phyloP scores from a whole-genome alignment of 352 stramenopile genomes.

The Phytophthora podocarpi region DNA sequence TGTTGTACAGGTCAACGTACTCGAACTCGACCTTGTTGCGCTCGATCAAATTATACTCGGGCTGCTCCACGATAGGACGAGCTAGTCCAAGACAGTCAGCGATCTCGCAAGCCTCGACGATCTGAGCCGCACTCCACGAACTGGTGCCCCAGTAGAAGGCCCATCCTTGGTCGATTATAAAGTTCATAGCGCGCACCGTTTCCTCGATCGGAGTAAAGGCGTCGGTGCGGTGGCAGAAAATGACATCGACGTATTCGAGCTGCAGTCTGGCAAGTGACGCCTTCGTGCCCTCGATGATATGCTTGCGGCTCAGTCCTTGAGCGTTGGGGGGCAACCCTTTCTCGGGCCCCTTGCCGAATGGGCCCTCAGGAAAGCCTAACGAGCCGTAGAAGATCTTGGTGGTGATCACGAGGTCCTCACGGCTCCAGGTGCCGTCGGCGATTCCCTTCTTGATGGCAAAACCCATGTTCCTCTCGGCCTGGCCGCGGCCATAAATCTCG shows the following conservation, averaged over 20 bases:
- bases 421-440: slow-evolving; percentile 19
- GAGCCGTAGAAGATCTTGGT: slow-evolving; percentile 11
- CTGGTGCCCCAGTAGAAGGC: slow-evolving; percentile 41
- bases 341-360: not conserved
- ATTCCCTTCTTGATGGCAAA: slow-evolving; percentile 36
- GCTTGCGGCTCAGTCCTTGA: slow-evolving; percentile 41
- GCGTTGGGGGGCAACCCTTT: slow-evolving; percentile 18
- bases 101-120: slow-evolving; percentile 52
- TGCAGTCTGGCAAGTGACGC: slow-evolving; percentile 48
- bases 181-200: slow-evolving; percentile 6
- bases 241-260: slow-evolving; percentile 5
- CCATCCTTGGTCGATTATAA: slow-evolving; percentile 5
- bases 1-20: slow-evolving; percentile 55
- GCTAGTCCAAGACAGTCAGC: slow-evolving; percentile 32
- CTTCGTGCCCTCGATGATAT: slow-evolving; percentile 53
- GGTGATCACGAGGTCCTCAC: slow-evolving; percentile 25
- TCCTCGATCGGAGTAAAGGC: not conserved
- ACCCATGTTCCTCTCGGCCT: slow-evolving; percentile 25
- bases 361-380: not conserved
- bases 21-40: slow-evolving; percentile 58
- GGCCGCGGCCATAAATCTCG: slow-evolving; percentile 3
- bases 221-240: slow-evolving; percentile 29
- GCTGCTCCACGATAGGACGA: slow-evolving; percentile 50
- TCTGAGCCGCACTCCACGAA: slow-evolving; percentile 51
- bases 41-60: slow-evolving; percentile 66